These are phyloP conservation scores for Stygiomarasmius scandens DNA, from an alignment of 1,284 basidiomycete species.

Conservation along the genomic window DNA sequence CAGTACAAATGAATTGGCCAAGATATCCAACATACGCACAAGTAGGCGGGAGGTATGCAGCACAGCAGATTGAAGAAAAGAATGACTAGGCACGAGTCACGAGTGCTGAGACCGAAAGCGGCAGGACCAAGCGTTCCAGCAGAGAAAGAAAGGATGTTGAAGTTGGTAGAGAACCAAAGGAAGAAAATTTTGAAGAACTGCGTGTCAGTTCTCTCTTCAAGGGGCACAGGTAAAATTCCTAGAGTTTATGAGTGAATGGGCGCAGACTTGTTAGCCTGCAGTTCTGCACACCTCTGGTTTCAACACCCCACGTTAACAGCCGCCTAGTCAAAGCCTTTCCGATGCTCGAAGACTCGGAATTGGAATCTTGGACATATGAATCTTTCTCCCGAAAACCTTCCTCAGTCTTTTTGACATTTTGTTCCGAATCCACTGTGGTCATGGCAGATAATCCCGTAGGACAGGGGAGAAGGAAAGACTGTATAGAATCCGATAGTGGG, in stretches of 20 bases:
- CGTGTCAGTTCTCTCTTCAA: constrained; percentile 57
- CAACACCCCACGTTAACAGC: constrained; percentile 18
- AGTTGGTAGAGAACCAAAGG: constrained; percentile 73
- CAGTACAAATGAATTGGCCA: not conserved
- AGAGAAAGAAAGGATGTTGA: constrained; percentile 80
- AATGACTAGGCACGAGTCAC: constrained; percentile 74
- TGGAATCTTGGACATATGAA: not conserved
- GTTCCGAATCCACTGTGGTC: not conserved
- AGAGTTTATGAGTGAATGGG: not conserved
- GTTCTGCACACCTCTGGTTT: constrained; percentile 20
- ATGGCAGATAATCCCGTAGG: not conserved
- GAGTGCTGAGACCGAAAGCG: constrained; percentile 64
- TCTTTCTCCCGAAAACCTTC: no score
- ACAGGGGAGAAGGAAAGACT: not conserved
- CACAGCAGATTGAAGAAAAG: constrained; percentile 76
- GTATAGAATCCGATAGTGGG: no score
- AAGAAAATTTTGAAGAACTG: constrained; percentile 76
- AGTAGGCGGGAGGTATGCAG: constrained; percentile 56
- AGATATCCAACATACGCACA: constrained; percentile 42
- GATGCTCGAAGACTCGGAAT: not conserved
- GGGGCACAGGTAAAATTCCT: constrained; percentile 57
- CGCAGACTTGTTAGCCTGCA: not conserved
- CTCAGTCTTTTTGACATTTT: no score
- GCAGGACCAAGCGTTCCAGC: constrained; percentile 73
- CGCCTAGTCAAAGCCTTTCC: not conserved